Evolutionary conservation across 345 rosid genomes (phyloP).

Genomic region (Triadica sebifera): DNA sequence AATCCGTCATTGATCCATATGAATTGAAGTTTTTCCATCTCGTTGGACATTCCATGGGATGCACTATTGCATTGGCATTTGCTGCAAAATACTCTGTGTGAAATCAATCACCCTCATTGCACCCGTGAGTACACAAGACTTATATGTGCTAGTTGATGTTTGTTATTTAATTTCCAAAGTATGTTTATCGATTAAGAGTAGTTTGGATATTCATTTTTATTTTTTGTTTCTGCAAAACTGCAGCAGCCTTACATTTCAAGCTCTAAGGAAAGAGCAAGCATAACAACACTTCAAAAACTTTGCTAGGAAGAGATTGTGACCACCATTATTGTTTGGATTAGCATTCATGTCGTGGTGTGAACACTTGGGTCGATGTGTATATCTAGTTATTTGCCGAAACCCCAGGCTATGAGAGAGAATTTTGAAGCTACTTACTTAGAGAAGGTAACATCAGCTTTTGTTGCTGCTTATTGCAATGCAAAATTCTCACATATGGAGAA

Average conservation of each 20-base stretch:
- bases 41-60: constrained; percentile 87
- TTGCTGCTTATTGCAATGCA: no score
- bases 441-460: constrained; percentile 45
- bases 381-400: constrained; percentile 55
- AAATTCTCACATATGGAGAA: no score
- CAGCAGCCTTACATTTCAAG: constrained; percentile 58
- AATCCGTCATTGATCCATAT: constrained; percentile 47
- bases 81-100: constrained; percentile 55
- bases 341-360: constrained; percentile 83
- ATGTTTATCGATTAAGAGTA: no score
- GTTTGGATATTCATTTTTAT: no score
- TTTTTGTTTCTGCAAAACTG: no score
- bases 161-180: no score
- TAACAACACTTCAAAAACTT: constrained; percentile 45
- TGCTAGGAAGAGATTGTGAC: constrained; percentile 74
- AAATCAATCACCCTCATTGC: constrained; percentile 65
- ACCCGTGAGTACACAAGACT: constrained; percentile 40
- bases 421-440: constrained; percentile 25
- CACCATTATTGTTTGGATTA: constrained; percentile 52
- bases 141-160: not conserved
- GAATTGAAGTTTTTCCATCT: constrained; percentile 58
- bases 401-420: constrained; percentile 68
- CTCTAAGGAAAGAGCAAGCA: constrained; percentile 41
- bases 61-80: constrained; percentile 57
- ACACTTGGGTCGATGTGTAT: constrained; percentile 65